Base-by-base conservation (phyloP, 2,329 filamentous ascomycete genomes). In the Chaetomiaceae sp. region DNA sequence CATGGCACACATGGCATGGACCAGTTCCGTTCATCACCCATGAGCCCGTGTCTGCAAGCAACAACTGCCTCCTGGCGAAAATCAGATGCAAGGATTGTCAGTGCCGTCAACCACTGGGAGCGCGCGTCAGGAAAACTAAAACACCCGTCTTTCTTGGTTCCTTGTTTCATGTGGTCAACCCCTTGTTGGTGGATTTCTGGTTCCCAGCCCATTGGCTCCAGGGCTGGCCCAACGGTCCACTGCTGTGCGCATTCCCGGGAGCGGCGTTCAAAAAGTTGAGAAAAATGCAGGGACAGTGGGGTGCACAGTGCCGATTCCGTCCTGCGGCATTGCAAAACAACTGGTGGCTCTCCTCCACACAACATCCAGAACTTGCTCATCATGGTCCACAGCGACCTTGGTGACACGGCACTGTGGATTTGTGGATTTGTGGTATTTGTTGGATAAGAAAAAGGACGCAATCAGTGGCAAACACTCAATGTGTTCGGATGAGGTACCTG, bases 111-210 rank as follows among this genome's bases (percentile, higher is more conserved):
- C 34, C 48, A 40, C 34, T 48, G 23, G 38, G 25, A 38, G 27
- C 3, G 20, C 12, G 27, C 20, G 30, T 17, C 27, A 9, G 30
- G 42, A 14, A 44, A 39, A 13, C 38, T 33, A 34, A 41, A 38
- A 31, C 13, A 9, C 21, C 30, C 16, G 6, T 38, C 19, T 44
- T 16, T 17, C 21, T 43, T 34, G 34, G 30, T 46, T 45, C 42
- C 51, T 42, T 51, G 54, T 56, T 56, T 56, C 54, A 56, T 37
- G 25, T 50, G 42, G 31, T 13, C 19, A 13, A 17, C 49, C 47
- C 54, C 48, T 44, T 39, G 42, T 39, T 20, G 17, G 25, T 30
- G 48, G 41, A 33, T n/a, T 13, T 14, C 38, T 17, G 19, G 23
- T 2, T 19, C 38, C 46, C 45, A 47, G 46, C 38, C 53, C 44